Evolutionary conservation across 1,139 yeast genomes (phyloP), one percentile per base, ranked within the genome.

Genomic region (Scheffersomyces insectosa): DNA sequence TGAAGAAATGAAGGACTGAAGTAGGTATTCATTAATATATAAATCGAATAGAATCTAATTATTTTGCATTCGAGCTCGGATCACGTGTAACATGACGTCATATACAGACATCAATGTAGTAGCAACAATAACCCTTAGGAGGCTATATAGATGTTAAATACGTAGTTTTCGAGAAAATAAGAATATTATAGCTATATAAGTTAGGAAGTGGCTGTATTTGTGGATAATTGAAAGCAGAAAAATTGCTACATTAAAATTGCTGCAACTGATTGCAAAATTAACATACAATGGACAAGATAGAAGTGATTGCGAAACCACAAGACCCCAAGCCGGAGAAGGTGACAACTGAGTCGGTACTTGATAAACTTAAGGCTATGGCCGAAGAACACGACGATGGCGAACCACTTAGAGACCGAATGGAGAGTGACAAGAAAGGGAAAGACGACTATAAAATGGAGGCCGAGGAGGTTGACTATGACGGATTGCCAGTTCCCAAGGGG

Each of bases 401-500:
- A 10, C 12, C 33, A 31, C 12, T 36, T 29, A 20, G 46, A 39
- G 9, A 35, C 41, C 11, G 43, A 45, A 15, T 34, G 12, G 42
- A 46, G 4, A 34, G 30, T n/a, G 33, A 36, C 5, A 41, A 39
- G 27, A 34, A 23, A 16, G 40, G 32, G 25, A 20, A 38, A 15
- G 50, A 41, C 3, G 42, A 38, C 10, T 51, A 42, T 13, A 15
- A 16, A 25, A 14, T 35, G 11, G 23, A 36, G 13, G 23, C n/a
- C 9, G 44, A 39, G 12, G 50, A 55, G 23, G 47, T 51, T 36
- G 75, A 70, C 47, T 47, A 56, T 6, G 75, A 70, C 41, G 76
- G 76, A 12, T 66, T 70, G 43, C 65, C 57, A 41, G 56, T 70
- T 11, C 76, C 76, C 2, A 51, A 52, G 31, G 75, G 74, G 1